These are phyloP conservation scores for Neopestalotiopsis sp. DNA, from an alignment of 2,329 filamentous ascomycete species.

Conservation along the genomic window DNA sequence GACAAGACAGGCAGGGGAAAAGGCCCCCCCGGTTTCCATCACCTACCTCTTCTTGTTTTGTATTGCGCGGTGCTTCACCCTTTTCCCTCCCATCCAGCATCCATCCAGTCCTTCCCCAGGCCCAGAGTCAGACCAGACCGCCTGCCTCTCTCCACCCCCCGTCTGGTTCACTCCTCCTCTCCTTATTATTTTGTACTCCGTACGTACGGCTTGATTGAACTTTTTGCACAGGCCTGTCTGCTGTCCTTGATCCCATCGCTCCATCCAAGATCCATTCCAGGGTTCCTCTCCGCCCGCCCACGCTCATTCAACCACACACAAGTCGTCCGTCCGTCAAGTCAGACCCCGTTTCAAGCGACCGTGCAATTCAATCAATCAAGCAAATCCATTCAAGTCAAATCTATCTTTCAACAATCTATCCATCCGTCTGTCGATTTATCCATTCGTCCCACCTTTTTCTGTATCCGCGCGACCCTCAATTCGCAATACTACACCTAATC, in stretches of 20 bases:
- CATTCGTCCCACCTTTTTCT: slow-evolving; percentile 11
- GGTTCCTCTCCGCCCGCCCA: not conserved
- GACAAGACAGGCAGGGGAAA: not conserved
- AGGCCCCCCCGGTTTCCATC: not conserved
- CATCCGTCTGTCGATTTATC: slow-evolving; percentile 14
- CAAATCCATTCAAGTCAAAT: slow-evolving; percentile 9
- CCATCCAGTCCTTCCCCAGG: not conserved
- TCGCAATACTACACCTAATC: slow-evolving; percentile 5
- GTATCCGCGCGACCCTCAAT: slow-evolving; percentile 2
- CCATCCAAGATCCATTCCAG: slow-evolving; percentile 5
- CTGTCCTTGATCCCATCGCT: slow-evolving; percentile 1
- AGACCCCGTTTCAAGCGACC: not conserved
- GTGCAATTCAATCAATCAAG: not conserved
- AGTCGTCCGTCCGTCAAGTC: not conserved
- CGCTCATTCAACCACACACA: not conserved
- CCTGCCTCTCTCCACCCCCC: not conserved
- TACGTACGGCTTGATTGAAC: not conserved
- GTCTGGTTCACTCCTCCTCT: not conserved
- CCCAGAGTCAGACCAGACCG: not conserved
- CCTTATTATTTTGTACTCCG: not conserved
- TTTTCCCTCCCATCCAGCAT: not conserved
- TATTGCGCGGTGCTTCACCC: not conserved
- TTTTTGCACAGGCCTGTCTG: not conserved
- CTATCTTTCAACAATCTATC: not conserved
- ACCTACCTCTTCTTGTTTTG: not conserved